A percentile compares a stretch with the other conserved stretches of the same genome.
phyloP scores from a whole-genome alignment of 805 yeast genomes.

The Lachancea cidri region DNA sequence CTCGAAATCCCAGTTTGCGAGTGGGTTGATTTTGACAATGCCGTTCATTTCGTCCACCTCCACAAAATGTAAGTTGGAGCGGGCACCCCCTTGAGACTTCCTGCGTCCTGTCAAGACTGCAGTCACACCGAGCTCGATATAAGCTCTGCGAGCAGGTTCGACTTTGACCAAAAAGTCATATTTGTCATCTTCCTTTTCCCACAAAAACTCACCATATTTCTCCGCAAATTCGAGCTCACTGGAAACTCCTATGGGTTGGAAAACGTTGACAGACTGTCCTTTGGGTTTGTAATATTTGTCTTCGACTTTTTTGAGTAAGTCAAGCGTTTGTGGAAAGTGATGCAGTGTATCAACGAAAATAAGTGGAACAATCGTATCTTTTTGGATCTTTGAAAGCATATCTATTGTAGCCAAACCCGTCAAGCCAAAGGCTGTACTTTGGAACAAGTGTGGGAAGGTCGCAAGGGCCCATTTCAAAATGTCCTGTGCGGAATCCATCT shows the following conservation, averaged over 20 bases:
- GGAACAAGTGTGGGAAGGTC: constrained; percentile 80
- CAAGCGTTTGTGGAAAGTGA: constrained; percentile 91
- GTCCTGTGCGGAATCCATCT: constrained; percentile 54
- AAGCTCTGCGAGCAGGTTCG: constrained; percentile 87
- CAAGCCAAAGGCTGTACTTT: constrained; percentile 93
- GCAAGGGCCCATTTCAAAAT: constrained; percentile 75
- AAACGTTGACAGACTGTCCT: constrained; percentile 49
- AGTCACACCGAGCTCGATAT: constrained; percentile 60
- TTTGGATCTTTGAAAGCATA: constrained; percentile 55
- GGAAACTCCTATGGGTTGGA: constrained; percentile 54
- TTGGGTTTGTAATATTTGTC: constrained; percentile 41
- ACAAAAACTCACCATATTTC: constrained; percentile 68
- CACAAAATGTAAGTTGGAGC: constrained; percentile 64
- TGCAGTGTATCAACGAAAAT: constrained; percentile 87
- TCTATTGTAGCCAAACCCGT: constrained; percentile 88
- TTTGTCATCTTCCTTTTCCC: constrained; percentile 76
- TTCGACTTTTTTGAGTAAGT: constrained; percentile 57
- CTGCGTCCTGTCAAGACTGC: constrained; percentile 93
- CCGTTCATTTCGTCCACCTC: constrained; percentile 70
- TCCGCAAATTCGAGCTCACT: constrained; percentile 59
- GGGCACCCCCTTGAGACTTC: constrained; percentile 81
- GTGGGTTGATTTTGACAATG: constrained; percentile 81
- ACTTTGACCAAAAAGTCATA: constrained; percentile 89
- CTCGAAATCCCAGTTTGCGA: constrained; percentile 74
- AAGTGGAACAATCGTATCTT: constrained; percentile 45